These are phyloP conservation scores for Boletus huronensis DNA, from an alignment of 768 basidiomycete species.

Conservation along the genomic window DNA sequence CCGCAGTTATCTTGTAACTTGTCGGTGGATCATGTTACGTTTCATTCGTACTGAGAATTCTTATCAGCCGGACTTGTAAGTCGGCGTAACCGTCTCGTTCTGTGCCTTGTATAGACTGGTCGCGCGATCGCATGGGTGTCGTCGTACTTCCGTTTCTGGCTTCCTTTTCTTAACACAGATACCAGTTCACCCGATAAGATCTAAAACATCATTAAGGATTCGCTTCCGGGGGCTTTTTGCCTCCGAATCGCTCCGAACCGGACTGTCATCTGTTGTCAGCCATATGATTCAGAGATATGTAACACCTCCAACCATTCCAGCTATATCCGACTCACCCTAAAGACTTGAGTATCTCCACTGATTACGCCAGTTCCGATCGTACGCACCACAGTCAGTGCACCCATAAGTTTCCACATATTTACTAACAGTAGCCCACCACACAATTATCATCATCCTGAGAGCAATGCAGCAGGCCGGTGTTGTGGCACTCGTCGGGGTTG, in stretches of 20 bases:
- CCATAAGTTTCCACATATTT: too few species aligned
- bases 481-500: background rate
- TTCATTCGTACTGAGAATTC: background rate
- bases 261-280: too few species aligned
- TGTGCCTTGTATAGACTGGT: background rate
- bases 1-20: background rate
- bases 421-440: background rate
- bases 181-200: background rate
- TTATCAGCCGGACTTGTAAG: background rate
- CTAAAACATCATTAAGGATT: too few species aligned
- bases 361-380: too few species aligned
- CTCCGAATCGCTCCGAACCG: background rate
- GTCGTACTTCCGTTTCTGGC: background rate
- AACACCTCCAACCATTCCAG: too few species aligned
- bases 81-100: background rate
- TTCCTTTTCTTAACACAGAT: background rate
- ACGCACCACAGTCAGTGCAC: too few species aligned
- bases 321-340: too few species aligned
- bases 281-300: too few species aligned
- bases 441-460: background rate
- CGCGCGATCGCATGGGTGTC: too few species aligned
- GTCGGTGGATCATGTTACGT: background rate
- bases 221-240: too few species aligned
- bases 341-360: too few species aligned
- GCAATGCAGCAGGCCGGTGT: background rate